These are phyloP conservation scores for Miscanthus sacchariflorus DNA, from an alignment of 202 grass and related monocot genomes.

Conservation along the genomic window DNA sequence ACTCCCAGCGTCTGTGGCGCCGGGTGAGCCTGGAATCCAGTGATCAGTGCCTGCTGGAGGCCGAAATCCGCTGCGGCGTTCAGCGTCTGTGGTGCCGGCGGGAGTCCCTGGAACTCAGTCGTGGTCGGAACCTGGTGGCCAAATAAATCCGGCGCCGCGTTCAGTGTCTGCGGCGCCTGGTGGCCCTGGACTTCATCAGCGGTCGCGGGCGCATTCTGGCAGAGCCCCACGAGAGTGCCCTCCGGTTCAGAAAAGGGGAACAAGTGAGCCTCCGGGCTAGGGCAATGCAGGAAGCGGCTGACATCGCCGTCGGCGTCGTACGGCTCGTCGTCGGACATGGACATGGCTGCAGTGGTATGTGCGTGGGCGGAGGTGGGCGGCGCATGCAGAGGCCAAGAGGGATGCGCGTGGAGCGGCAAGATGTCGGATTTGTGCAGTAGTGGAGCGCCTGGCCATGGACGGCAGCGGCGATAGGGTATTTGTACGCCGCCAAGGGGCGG, in stretches of 20 bases:
- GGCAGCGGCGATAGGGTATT: background rate
- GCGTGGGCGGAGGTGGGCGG: background rate
- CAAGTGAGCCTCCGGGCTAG: background rate
- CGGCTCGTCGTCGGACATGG: background rate
- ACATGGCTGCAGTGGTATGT: background rate
- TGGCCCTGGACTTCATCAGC: background rate
- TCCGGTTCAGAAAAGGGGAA: background rate
- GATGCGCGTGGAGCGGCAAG: background rate
- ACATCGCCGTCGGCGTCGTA: constrained; percentile 34
- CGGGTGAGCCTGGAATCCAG: background rate
- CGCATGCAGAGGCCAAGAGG: background rate
- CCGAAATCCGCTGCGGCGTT: background rate
- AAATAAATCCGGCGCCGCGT: background rate
- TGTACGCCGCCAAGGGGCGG: background rate
- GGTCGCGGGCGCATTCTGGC: background rate
- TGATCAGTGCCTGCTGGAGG: background rate
- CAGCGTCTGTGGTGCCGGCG: background rate
- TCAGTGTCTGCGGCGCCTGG: background rate
- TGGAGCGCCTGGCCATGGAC: background rate
- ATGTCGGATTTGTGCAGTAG: background rate
- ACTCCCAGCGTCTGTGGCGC: background rate
- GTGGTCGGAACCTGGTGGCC: background rate
- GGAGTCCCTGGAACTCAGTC: background rate
- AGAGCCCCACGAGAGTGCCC: too few relatives aligned
- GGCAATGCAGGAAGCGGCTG: background rate